Conservation (phyloP, 2,329 filamentous ascomycete species). For the Phialocephala subalpina region DNA sequence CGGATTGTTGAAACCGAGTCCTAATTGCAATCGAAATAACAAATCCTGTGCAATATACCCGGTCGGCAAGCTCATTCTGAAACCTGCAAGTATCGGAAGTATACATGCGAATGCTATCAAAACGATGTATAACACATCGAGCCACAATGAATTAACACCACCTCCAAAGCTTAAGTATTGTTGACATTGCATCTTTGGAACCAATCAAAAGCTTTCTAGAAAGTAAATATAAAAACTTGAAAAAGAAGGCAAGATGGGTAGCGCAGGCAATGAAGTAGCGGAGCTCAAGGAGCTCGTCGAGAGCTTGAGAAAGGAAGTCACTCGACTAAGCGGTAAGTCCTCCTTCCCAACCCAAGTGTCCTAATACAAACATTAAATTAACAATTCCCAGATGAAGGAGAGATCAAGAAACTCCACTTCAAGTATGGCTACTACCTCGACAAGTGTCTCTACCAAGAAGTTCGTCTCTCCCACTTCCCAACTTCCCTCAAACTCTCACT, state of each 20-base stretch:
- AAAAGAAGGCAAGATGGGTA: background rate
- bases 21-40: background rate
- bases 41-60: background rate
- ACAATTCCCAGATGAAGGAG: slow-evolving; percentile 55
- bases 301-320: slow-evolving; percentile 31
- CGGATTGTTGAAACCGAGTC: slow-evolving; percentile 2
- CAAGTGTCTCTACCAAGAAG: slow-evolving; percentile 65
- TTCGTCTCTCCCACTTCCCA: slow-evolving; percentile 28
- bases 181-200: background rate
- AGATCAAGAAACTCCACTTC: slow-evolving; percentile 62
- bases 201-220: background rate
- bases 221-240: background rate
- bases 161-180: background rate
- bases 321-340: slow-evolving; percentile 33
- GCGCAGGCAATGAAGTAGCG: slow-evolving; percentile 17
- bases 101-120: background rate
- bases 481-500: background rate
- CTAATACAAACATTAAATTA: background rate
- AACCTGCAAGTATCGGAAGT: background rate
- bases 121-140: background rate
- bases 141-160: background rate
- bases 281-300: slow-evolving; percentile 24
- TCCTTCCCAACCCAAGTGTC: slow-evolving; percentile 40
- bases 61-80: slow-evolving; percentile 1
- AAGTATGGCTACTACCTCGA: slow-evolving; percentile 67